A percentile compares a stretch with the other conserved stretches of the same genome.
These are phyloP conservation scores for Phaeosphaeriaceae sp. DNA, from an alignment of 2,329 filamentous ascomycete species.

Conservation along the genomic window DNA sequence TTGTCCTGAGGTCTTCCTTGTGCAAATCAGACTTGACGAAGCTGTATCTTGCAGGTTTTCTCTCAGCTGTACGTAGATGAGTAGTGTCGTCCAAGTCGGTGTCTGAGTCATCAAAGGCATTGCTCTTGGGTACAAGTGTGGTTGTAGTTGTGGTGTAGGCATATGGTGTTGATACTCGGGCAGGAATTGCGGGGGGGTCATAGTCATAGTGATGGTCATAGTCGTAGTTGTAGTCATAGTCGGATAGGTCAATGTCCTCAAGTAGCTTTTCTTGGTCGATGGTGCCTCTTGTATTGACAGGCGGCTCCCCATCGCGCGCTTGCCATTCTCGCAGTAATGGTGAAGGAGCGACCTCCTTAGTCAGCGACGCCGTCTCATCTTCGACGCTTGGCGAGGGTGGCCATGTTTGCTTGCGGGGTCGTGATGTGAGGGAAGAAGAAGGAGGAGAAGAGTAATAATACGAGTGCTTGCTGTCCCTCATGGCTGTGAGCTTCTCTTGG, in stretches of 20 bases:
- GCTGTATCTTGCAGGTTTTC: conserved; percentile 48
- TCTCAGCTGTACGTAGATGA: conserved; percentile 35
- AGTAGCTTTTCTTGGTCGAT: conserved; percentile 73
- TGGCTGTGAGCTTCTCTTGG: conserved; percentile 25
- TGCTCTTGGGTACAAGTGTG: conserved; percentile 24
- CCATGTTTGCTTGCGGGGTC: conserved; percentile 39
- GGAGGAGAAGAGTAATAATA: conserved; percentile 27
- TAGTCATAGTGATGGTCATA: no score
- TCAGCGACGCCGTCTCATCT: conserved; percentile 69
- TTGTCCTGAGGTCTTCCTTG: conserved; percentile 41
- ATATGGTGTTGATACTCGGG: conserved; percentile 55
- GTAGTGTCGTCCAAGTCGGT: conserved; percentile 34
- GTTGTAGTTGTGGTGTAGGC: conserved; percentile 50
- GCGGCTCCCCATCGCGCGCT: conserved; percentile 56
- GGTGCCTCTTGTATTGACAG: conserved; percentile 68
- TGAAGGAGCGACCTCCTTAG: conserved; percentile 62
- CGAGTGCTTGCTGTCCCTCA: conserved; percentile 27
- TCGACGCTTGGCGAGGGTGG: conserved; percentile 72
- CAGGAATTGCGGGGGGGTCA: conserved; percentile 49
- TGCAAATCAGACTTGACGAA: conserved; percentile 47
- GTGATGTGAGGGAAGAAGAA: conserved; percentile 7
- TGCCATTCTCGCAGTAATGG: conserved; percentile 19
- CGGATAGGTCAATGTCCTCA: conserved; percentile 61
- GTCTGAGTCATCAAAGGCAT: conserved; percentile 42
- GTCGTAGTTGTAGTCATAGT: conserved; percentile 50